Base-by-base conservation (phyloP, 2,329 filamentous ascomycete species). In the Pseudogymnoascus sp. region DNA sequence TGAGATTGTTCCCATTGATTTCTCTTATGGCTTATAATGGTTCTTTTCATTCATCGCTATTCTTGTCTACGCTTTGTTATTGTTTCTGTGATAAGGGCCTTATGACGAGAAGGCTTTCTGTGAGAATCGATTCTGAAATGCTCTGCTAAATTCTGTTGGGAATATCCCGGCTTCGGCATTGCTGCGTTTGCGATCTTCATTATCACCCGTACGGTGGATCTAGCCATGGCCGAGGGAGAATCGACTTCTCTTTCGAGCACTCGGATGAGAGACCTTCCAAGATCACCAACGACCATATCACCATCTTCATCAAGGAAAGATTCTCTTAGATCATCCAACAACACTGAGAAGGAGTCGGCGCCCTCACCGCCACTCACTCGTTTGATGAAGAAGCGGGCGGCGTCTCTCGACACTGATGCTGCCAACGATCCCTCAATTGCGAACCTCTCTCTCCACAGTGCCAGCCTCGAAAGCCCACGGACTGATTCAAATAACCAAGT, bases 401-500 rank as follows among this genome's bases (percentile, higher is more conserved):
- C 70, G 31, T 74, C 72, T 28, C 61, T 74, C 43, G 68, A 70
- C 63, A 67, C 67, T 46, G 68, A 70, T 26, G 64, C 62, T 65
- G 66, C 70, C 16, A 71, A 70, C 61, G 66, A 69, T 22, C 70
- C 68, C n/a, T 69, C 67, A 37, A 70, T 70, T 62, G 65, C 64
- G 46, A 71, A 71, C 65, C 66, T 70, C 35, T 66, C 68, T 56
- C 65, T 72, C 43, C 68, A 68, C 38, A 72, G 66, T 66, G 67
- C 65, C 40, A 69, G 62, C 65, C 66, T 66, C 53, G 68, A 61
- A 60, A 66, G 65, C 8, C 68, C 66, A 64, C 62, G 50, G 61
- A 64, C 64, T 37, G 65, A 63, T 63, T 64, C 66, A 61, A 69
- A 68, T 67, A 71, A 71, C 60, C 70, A 85, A 67, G 83, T 89